A percentile compares a stretch with the other conserved stretches of the same genome.
Conservation (phyloP, 768 basidiomycete species). For the Tylopilus rubrobrunneus region DNA sequence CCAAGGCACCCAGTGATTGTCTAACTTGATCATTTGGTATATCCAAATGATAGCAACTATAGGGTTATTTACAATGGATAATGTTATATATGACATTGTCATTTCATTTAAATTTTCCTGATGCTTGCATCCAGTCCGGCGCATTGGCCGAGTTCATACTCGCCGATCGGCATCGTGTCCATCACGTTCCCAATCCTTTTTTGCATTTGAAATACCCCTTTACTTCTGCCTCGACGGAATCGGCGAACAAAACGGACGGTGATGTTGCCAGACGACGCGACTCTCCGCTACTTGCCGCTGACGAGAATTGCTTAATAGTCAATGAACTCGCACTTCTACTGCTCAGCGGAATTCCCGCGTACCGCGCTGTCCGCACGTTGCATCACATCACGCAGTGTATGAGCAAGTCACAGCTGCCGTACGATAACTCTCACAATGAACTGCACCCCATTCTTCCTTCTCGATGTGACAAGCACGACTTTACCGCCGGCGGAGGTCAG, state of each 20-base stretch:
- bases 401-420: constrained; percentile 22
- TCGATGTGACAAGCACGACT: constrained; percentile 22
- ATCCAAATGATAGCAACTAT: too few species aligned
- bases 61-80: too few species aligned
- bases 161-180: constrained; percentile 73
- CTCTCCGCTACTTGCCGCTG: constrained; percentile 6
- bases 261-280: constrained; percentile 10
- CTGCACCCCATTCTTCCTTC: constrained; percentile 26
- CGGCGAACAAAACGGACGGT: constrained; percentile 2
- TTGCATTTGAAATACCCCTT: constrained; percentile 30
- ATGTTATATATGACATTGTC: too few species aligned
- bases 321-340: constrained; percentile 82
- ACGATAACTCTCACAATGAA: constrained; percentile 25
- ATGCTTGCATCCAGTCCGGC: constrained; percentile 59
- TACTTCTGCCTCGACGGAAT: constrained; percentile 15
- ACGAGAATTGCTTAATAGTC: constrained; percentile 38
- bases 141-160: constrained; percentile 88
- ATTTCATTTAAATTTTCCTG: too few species aligned
- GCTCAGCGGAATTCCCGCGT: constrained; percentile 73
- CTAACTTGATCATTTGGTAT: too few species aligned
- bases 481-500: constrained; percentile 23
- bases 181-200: constrained; percentile 64
- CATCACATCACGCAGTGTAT: constrained; percentile 31
- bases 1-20: too few species aligned
- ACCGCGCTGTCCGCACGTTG: constrained; percentile 75